Percentiles rank a stretch among this genome's conserved stretches.
Conservation (phyloP, 768 basidiomycete species). For the Kwoniella sp. region DNA sequence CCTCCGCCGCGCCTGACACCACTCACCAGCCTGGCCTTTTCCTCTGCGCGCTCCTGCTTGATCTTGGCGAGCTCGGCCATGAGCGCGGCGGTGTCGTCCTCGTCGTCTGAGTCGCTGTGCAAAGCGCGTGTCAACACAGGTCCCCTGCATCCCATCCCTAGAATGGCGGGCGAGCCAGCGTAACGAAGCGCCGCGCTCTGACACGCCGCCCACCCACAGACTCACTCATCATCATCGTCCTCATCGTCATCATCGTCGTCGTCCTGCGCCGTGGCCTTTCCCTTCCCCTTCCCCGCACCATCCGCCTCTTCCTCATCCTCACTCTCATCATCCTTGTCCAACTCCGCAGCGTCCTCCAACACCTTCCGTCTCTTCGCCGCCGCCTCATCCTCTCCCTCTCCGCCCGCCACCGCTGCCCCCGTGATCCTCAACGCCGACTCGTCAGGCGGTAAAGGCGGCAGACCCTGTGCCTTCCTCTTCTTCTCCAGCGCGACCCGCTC, state of each 20-base stretch:
- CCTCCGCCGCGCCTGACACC: too few species aligned
- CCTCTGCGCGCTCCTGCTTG: slow-evolving; percentile 89
- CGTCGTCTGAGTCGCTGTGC: slow-evolving; percentile 57
- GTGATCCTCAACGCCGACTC: slow-evolving; percentile 53
- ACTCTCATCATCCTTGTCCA: slow-evolving; percentile 86
- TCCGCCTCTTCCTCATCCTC: slow-evolving; percentile 51
- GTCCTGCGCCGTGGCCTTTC: slow-evolving; percentile 49
- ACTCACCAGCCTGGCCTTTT: slow-evolving; percentile 63
- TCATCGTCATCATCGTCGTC: slow-evolving; percentile 49
- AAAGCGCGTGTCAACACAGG: slow-evolving; percentile 14
- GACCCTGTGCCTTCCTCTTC: slow-evolving; percentile 86
- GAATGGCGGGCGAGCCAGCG: not conserved
- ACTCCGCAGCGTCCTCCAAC: slow-evolving; percentile 74
- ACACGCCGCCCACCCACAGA: not conserved
- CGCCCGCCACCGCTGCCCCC: slow-evolving; percentile 48
- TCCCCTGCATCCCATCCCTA: slow-evolving; percentile 3
- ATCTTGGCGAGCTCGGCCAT: slow-evolving; percentile 97
- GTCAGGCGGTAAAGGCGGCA: slow-evolving; percentile 49
- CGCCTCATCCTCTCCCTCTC: slow-evolving; percentile 58
- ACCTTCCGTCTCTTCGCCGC: slow-evolving; percentile 78
- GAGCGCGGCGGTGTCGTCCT: slow-evolving; percentile 89
- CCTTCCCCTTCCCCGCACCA: slow-evolving; percentile 44
- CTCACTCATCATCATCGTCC: slow-evolving; percentile 41
- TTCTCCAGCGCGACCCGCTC: slow-evolving; percentile 82
- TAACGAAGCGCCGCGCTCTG: not conserved